Conservation (phyloP, 352 stramenopile genomes). For the Globisporangium middletonii region DNA sequence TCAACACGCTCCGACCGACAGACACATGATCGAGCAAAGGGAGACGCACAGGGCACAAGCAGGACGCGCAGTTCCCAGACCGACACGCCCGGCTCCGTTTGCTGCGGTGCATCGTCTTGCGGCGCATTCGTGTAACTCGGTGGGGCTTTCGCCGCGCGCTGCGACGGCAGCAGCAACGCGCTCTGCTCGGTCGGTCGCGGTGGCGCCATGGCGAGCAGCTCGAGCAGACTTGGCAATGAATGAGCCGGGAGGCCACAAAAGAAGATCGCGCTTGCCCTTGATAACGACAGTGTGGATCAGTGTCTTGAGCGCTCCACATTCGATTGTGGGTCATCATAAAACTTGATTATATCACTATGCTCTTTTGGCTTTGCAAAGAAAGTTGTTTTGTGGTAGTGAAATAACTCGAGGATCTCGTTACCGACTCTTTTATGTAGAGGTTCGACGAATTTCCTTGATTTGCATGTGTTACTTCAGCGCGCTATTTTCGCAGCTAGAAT, state of each 20-base stretch:
- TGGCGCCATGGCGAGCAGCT: too few relatives aligned
- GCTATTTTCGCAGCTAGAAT: too few relatives aligned
- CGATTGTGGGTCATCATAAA: not conserved
- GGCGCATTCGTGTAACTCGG: constrained; percentile 2
- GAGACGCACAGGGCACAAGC: constrained; percentile 55
- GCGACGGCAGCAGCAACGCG: constrained; percentile 23
- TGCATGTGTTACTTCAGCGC: too few relatives aligned
- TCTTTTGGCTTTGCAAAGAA: not conserved
- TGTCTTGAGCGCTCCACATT: not conserved
- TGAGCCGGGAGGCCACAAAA: too few relatives aligned
- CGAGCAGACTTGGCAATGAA: too few relatives aligned
- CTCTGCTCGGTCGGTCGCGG: constrained; percentile 26
- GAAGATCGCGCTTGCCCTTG: not conserved
- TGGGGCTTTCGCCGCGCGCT: constrained; percentile 1
- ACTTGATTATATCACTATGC: not conserved
- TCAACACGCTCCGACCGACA: too few relatives aligned
- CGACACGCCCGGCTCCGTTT: constrained; percentile 22
- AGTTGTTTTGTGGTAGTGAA: not conserved
- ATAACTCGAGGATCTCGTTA: not conserved
- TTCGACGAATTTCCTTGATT: not conserved
- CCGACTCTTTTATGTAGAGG: constrained; percentile 1
- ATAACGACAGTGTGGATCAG: not conserved
- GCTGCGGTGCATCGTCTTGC: constrained; percentile 14
- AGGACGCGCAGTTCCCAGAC: constrained; percentile 61
- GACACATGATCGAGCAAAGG: not conserved